phyloP scores from a whole-genome alignment of 768 basidiomycete species.

The Suillus hirtellus region DNA sequence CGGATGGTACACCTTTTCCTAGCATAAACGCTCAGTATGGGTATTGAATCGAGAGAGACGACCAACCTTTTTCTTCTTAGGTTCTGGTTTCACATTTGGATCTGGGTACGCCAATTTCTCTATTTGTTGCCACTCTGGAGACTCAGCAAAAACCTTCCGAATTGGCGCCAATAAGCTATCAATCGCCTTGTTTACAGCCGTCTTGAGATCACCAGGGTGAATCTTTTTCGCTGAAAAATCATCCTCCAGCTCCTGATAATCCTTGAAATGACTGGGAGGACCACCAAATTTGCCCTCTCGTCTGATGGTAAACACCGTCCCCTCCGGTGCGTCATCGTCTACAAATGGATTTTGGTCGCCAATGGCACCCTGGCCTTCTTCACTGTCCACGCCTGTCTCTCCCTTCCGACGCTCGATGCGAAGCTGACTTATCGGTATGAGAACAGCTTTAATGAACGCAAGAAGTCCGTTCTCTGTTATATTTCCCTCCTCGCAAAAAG shows the following conservation, averaged over 20 bases:
- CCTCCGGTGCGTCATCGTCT: constrained; percentile 68
- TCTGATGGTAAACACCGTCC: constrained; percentile 77
- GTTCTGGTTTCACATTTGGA: constrained; percentile 59
- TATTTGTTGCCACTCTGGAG: constrained; percentile 77
- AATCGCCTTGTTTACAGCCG: constrained; percentile 71
- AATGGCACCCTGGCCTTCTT: constrained; percentile 46
- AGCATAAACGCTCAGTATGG: constrained; percentile 7
- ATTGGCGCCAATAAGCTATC: constrained; percentile 78
- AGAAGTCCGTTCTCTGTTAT: constrained; percentile 86
- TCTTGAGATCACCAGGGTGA: constrained; percentile 91
- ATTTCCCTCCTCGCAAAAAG: constrained; percentile 95
- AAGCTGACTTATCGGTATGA: constrained; percentile 83
- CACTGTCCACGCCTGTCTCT: constrained; percentile 39
- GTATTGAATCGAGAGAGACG: not conserved
- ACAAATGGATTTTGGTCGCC: constrained; percentile 65
- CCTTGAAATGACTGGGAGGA: constrained; percentile 63
- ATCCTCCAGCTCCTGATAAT: constrained; percentile 63
- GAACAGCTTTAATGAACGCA: constrained; percentile 80
- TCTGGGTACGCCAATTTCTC: constrained; percentile 85
- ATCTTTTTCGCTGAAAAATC: constrained; percentile 77
- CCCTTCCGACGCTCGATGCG: constrained; percentile 60
- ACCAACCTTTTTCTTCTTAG: constrained; percentile 59
- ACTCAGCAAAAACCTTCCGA: constrained; percentile 70
- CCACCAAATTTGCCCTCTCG: constrained; percentile 85
- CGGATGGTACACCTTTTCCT: constrained; percentile 84